Conservation (phyloP, 2,329 filamentous ascomycete species). For the Penicillium griseofulvum region DNA sequence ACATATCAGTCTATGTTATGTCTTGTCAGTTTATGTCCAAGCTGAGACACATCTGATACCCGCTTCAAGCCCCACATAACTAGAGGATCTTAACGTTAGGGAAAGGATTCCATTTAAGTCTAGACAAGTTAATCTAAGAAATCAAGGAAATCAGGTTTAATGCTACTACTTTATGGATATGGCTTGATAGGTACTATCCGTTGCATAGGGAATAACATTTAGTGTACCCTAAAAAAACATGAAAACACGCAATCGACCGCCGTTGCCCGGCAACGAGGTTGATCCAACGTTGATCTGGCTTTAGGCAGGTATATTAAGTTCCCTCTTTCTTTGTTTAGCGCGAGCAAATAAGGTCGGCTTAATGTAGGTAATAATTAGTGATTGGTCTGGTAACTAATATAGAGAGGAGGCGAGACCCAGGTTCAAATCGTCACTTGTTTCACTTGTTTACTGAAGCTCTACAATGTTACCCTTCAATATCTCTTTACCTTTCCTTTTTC, state of each 20-base stretch:
- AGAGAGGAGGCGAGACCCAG: background rate
- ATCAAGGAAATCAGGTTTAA: background rate
- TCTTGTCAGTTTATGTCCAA: background rate
- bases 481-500: background rate
- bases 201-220: background rate
- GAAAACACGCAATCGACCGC: slow-evolving; percentile 3
- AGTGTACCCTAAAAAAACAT: background rate
- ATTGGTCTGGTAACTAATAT: slow-evolving; percentile 13
- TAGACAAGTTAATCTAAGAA: background rate
- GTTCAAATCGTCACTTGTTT: background rate
- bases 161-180: background rate
- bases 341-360: slow-evolving; percentile 4
- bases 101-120: background rate
- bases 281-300: slow-evolving; percentile 15
- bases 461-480: background rate
- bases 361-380: background rate
- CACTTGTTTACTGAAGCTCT: slow-evolving; percentile 3
- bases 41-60: background rate
- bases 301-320: slow-evolving; percentile 17
- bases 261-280: slow-evolving; percentile 23
- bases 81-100: background rate
- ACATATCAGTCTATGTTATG: too few relatives aligned
- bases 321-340: slow-evolving; percentile 15
- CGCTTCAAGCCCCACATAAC: background rate
- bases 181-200: background rate